Evolutionary conservation across 1,139 yeast species (phyloP).

Genomic region (Yamadazyma dendronema): DNA sequence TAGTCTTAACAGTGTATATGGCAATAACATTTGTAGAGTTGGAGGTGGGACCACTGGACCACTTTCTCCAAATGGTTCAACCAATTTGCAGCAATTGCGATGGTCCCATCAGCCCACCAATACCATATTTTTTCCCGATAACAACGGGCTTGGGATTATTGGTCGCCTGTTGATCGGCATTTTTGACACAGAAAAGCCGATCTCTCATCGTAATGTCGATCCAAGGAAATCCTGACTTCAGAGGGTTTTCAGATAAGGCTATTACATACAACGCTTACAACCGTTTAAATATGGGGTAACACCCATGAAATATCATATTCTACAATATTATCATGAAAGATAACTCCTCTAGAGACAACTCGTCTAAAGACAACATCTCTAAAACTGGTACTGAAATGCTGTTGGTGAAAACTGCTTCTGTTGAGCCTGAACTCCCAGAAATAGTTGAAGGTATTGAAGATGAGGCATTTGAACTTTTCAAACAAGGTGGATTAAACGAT

Average conservation of each 20-base stretch:
- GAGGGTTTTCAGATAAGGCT: background rate
- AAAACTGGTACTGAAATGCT: constrained; percentile 1
- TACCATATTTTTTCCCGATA: too few species aligned
- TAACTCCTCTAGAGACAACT: background rate
- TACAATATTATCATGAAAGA: too few species aligned
- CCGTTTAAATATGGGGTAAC: too few species aligned
- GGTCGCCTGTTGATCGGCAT: constrained; percentile 1
- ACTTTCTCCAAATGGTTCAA: too few species aligned
- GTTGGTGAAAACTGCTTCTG: background rate
- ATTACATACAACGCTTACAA: background rate
- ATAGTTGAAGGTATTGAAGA: constrained; percentile 5
- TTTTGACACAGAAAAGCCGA: background rate
- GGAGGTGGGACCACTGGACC: too few species aligned
- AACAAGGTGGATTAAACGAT: constrained; percentile 15
- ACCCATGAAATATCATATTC: too few species aligned
- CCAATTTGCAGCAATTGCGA: too few species aligned
- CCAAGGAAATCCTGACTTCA: background rate
- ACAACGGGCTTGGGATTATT: too few species aligned
- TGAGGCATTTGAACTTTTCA: constrained; percentile 13
- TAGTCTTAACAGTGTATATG: too few species aligned
- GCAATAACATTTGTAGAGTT: too few species aligned
- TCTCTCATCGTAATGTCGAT: background rate
- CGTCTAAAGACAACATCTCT: background rate
- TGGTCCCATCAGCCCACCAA: too few species aligned
- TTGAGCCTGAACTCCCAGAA: background rate